A percentile compares a stretch with the other conserved stretches of the same genome.
Conservation (phyloP, 331 rosid genomes). For the Phaseolus coccineus region DNA sequence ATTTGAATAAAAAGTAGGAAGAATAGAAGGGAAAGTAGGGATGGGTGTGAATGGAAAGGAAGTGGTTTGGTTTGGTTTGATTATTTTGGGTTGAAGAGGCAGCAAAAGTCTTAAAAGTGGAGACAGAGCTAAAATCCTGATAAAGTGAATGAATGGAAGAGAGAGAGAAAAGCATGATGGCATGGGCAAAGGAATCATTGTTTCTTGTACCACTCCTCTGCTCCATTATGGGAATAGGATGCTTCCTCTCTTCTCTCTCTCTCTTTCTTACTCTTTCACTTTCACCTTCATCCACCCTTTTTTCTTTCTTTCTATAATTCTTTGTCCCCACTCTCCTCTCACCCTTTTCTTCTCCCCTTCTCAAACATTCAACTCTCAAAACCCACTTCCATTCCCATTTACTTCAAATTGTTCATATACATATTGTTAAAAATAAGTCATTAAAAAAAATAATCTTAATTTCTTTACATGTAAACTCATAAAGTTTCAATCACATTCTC, state of each 20-base stretch:
- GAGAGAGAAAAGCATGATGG: conserved; percentile 5
- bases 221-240: conserved; percentile 51
- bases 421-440: no score
- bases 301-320: conserved; percentile 32
- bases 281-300: conserved; percentile 10
- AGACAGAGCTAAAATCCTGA: conserved; percentile 47
- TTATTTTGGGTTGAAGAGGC: conserved; percentile 40
- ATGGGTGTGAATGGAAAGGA: conserved; percentile 16
- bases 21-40: neutral
- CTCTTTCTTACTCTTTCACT: neutral
- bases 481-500: no score
- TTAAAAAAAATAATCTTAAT: no score
- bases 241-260: conserved; percentile 34
- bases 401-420: no score
- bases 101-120: conserved; percentile 52
- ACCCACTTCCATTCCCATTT: no score
- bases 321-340: conserved; percentile 28
- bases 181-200: conserved; percentile 48
- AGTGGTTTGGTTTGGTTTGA: conserved; percentile 41
- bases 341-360: neutral
- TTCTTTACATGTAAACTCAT: no score
- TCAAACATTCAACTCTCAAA: neutral
- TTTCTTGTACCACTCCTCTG: conserved; percentile 53
- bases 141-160: conserved; percentile 43
- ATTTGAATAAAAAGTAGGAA: no score